Percentiles rank a stretch among this genome's conserved stretches.
phyloP scores from a whole-genome alignment of 2,329 filamentous ascomycete species.

The Claviceps sp. region DNA sequence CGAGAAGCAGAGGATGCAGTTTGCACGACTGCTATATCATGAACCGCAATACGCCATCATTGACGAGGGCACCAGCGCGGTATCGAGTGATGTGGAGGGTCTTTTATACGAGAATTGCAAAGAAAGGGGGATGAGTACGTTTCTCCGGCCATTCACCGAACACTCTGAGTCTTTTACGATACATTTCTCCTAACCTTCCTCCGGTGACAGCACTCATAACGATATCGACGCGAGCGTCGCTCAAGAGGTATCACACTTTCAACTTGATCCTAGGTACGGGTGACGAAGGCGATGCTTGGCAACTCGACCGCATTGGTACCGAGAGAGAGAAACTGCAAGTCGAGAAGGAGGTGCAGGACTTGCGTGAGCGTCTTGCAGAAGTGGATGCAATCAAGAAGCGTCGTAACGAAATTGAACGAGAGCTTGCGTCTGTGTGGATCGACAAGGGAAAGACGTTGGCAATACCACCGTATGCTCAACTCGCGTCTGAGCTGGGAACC shows the following conservation, averaged over 20 bases:
- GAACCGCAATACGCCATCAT: constrained; percentile 90
- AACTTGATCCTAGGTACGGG: constrained; percentile 77
- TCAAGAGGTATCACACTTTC: constrained; percentile 92
- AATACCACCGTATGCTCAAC: constrained; percentile 29
- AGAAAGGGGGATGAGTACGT: constrained; percentile 80
- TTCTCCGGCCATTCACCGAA: neutral
- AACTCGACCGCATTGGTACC: constrained; percentile 86
- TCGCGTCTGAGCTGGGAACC: constrained; percentile 3
- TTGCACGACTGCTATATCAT: constrained; percentile 84
- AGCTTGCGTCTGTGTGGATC: constrained; percentile 55
- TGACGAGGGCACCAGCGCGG: constrained; percentile 89
- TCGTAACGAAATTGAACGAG: constrained; percentile 66
- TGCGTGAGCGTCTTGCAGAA: constrained; percentile 64
- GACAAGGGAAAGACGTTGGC: constrained; percentile 35
- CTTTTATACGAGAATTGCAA: constrained; percentile 88
- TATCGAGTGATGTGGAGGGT: constrained; percentile 88
- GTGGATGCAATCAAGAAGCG: constrained; percentile 76
- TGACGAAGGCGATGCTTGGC: constrained; percentile 73
- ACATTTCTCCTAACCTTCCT: neutral
- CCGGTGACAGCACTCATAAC: constrained; percentile 64
- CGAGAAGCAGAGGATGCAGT: constrained; percentile 91
- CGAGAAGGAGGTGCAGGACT: constrained; percentile 76
- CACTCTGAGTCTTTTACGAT: neutral
- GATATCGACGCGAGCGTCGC: constrained; percentile 81
- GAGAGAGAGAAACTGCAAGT: constrained; percentile 86